Conservation (phyloP, 169 alveolate species). For the Plasmodium vinckei region DNA sequence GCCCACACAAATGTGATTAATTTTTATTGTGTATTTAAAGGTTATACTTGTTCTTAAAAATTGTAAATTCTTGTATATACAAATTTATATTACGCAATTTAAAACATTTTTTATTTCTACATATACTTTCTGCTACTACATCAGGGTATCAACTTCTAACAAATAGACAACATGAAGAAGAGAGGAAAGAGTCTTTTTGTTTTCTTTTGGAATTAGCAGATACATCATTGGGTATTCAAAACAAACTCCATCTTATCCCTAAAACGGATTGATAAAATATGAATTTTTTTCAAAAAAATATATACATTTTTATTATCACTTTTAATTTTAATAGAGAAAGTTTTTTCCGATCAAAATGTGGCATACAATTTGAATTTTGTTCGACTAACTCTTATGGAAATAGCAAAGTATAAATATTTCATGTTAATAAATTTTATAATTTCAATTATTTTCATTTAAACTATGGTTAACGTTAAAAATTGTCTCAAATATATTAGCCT, state of each 20-base stretch:
- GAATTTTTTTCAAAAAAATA: background rate
- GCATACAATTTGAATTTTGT: constrained; percentile 41
- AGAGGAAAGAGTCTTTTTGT: constrained; percentile 51
- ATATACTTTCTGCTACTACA: background rate
- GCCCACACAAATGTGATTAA: constrained; percentile 38
- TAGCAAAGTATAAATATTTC: constrained; percentile 40
- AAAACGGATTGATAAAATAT: too few relatives aligned
- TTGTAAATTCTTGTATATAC: background rate
- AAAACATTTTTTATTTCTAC: too few relatives aligned
- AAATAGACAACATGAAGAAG: constrained; percentile 49
- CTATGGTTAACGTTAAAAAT: too few relatives aligned
- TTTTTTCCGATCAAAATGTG: constrained; percentile 24
- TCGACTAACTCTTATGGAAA: constrained; percentile 57
- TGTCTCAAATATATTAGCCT: background rate
- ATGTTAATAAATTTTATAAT: background rate
- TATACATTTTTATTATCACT: background rate
- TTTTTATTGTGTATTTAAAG: constrained; percentile 48
- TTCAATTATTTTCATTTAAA: background rate
- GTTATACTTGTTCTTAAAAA: constrained; percentile 2
- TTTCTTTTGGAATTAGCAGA: constrained; percentile 58
- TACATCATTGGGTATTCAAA: constrained; percentile 43
- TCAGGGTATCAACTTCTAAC: constrained; percentile 43
- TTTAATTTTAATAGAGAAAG: constrained; percentile 16
- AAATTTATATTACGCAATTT: too few relatives aligned
- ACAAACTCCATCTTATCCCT: too few relatives aligned